Evolutionary conservation across 768 basidiomycete genomes (phyloP), one percentile per base, ranked within the genome.

Genomic region (Mycena maculata): DNA sequence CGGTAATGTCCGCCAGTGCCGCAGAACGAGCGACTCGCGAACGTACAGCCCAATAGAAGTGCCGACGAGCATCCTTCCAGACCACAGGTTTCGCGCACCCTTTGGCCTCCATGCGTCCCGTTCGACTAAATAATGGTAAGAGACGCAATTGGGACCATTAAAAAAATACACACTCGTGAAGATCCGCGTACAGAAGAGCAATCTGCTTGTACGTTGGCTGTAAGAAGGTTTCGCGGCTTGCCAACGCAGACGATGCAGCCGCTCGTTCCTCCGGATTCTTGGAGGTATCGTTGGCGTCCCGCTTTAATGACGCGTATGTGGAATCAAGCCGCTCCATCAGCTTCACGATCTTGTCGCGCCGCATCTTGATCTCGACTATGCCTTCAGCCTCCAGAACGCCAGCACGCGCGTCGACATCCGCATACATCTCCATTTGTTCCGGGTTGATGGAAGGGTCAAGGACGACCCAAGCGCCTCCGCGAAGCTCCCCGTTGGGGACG

Each of bases 351-450:
- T 97, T 98, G 77, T 97, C 96, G 48, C 94, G 91, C 68, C 98
- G 92, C 89, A 99, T 89, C 86, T 96, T 97, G 84, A 98, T 97
- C 80, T 99, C 98, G 63, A 99, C 87, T 75, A 99, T 89, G 78
- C 98, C 98, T 81, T 99, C 98, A 2, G 98, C 94, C 77, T 99
- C 98, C 48, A 94, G 84, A 31, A 99, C 95, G 85, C 98, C 98
- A 48, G 96, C 98, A 61, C 98, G 92, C 23, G 98, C 89, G 10
- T 98, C 96, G 48, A 93, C 89, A 75, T 99, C 98, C 27, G 96
- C 97, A 74, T 96, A 99, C 97, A 99, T 99, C 82, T 98, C 93
- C 97, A 99, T 98, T 79, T 98, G 95, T 73, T 94, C 90, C 2
- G 91, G 83, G 81, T 99, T 99, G 85, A 99, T 99, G 20, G 94